Evolutionary conservation across 2,329 filamentous ascomycete species (phyloP), one percentile per base, ranked within the genome.

Genomic region (Fusarium mexicanum): DNA sequence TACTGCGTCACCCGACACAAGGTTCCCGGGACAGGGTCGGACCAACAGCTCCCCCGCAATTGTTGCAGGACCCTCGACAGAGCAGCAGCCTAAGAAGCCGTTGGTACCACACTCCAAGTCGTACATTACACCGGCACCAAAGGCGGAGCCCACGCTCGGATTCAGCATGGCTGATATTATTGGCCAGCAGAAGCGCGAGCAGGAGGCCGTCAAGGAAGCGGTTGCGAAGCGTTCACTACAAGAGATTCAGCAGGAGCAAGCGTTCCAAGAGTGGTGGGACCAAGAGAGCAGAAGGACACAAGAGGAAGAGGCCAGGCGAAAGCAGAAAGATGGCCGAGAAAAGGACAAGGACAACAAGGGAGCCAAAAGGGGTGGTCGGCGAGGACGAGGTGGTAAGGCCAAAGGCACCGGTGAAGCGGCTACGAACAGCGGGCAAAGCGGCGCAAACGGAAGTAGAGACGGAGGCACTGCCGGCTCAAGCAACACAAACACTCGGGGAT

Each of bases 251-350:
- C 91, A 96, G 74, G 96, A 99, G 83, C 96, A 99, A 80, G 94
- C 94, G 59, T 99, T 99, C 80, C 94, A 98, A 80, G 92, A 97
- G 80, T 98, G 95, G 95, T 98, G 95, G 95, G 94, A 97, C 75
- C 91, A 93, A 71, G 95, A 98, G 82, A 94, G 92, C 77, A 88
- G 88, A 68, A 87, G 93, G 35, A 89, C 92, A 43, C 91, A 92
- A 73, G 90, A 92, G 74, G 90, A 91, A 69, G 88, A 89, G 70
- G 86, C 86, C 7, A 79, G 83, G 50, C 81, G 84, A 57, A 79
- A 81, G 31, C 79, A 80, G 47, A 83, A 81, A 40, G 72, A 75
- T 29, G 79, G 79, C 40, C 83, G 81, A 66, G 83, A 84, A 50
- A 84, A 87, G 75, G 86, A 85, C 17, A 84, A 88, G 74, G 86